phyloP scores from a whole-genome alignment of 805 yeast genomes.

The Candida easanensis region DNA sequence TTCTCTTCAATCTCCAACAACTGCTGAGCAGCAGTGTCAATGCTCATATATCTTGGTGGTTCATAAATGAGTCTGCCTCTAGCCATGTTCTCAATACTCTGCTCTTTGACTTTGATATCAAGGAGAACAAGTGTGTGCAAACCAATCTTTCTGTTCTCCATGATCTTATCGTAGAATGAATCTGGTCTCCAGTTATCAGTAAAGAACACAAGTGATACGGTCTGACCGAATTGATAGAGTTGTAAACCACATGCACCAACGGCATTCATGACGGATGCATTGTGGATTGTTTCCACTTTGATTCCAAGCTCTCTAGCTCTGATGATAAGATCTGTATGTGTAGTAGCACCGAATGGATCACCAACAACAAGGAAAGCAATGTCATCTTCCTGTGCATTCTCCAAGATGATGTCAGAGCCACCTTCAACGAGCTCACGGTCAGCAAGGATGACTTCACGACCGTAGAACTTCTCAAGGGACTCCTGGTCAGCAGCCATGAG shows the following conservation, averaged over 20 bases:
- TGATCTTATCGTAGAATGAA: constrained; percentile 82
- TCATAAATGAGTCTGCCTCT: constrained; percentile 89
- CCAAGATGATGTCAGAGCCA: constrained; percentile 80
- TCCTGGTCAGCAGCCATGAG: constrained; percentile 86
- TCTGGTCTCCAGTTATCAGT: constrained; percentile 97
- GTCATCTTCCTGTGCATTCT: constrained; percentile 74
- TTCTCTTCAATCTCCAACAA: constrained; percentile 82
- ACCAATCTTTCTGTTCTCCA: constrained; percentile 89
- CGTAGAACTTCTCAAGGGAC: constrained; percentile 79
- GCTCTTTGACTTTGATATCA: constrained; percentile 96
- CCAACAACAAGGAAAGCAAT: constrained; percentile 96
- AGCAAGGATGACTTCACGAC: constrained; percentile 80
- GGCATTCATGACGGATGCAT: constrained; percentile 97
- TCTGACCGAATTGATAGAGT: constrained; percentile 92
- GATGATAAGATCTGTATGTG: constrained; percentile 91
- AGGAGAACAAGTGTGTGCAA: constrained; percentile 84
- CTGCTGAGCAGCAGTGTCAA: constrained; percentile 85
- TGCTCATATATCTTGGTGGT: constrained; percentile 96
- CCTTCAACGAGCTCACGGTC: constrained; percentile 93
- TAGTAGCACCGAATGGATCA: constrained; percentile 97
- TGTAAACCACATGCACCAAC: constrained; percentile 98
- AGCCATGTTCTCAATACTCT: constrained; percentile 90
- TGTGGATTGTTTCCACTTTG: constrained; percentile 79
- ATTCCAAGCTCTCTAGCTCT: constrained; percentile 86
- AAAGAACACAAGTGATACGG: constrained; percentile 94